Percentiles rank a stretch among this genome's conserved stretches.
Evolutionary conservation across 768 basidiomycete genomes (phyloP).

Genomic region (Lentinula sp.): DNA sequence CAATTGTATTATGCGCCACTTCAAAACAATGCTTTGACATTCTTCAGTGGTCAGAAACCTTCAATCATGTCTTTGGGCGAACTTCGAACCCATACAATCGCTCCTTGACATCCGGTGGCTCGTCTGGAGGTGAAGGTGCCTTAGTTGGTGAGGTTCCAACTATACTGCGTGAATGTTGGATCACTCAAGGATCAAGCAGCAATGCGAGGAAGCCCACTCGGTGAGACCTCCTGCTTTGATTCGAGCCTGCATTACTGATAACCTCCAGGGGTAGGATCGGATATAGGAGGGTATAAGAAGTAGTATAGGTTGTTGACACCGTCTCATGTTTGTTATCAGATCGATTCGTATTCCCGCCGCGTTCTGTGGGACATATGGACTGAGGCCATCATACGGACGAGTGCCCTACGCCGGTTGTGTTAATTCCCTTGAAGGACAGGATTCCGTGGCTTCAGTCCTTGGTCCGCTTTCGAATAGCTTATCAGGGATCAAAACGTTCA

Average conservation of each 20-base stretch:
- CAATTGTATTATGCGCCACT: no score
- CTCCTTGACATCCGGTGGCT: conserved; percentile 68
- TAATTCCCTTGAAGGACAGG: conserved; percentile 67
- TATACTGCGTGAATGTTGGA: not conserved
- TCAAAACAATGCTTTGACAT: no score
- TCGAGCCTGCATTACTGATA: not conserved
- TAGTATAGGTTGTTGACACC: not conserved
- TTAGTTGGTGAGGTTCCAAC: conserved; percentile 43
- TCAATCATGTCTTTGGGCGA: conserved; percentile 74
- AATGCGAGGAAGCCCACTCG: conserved; percentile 38
- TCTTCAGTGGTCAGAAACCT: conserved; percentile 67
- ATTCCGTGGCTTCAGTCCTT: conserved; percentile 64
- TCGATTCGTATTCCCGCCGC: conserved; percentile 68
- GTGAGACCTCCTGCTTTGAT: conserved; percentile 14
- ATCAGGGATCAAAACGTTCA: conserved; percentile 59
- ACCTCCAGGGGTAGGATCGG: conserved; percentile 61
- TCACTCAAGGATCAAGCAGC: conserved; percentile 17
- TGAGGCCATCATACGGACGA: conserved; percentile 65
- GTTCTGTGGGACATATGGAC: conserved; percentile 64
- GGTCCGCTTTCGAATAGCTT: conserved; percentile 64
- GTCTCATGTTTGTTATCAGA: conserved; percentile 22
- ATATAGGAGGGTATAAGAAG: conserved; percentile 62
- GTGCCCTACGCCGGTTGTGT: conserved; percentile 64
- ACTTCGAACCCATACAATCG: conserved; percentile 75
- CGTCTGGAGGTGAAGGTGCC: conserved; percentile 84